Evolutionary conservation across 345 rosid genomes (phyloP), one percentile per base, ranked within the genome.

Genomic region (Aurinia saxatilis): DNA sequence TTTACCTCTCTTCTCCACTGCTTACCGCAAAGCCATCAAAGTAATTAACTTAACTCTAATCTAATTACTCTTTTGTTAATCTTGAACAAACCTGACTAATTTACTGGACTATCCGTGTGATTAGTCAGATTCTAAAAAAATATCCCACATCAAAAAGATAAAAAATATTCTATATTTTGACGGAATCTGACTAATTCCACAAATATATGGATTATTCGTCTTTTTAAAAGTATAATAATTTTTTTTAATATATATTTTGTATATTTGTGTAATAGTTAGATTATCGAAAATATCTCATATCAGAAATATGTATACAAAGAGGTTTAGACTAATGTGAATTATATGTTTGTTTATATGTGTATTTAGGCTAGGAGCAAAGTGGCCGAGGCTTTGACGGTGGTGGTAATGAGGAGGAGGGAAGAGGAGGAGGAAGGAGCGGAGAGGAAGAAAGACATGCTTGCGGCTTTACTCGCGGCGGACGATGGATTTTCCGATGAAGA

Each of bases 361-460:
- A 5, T 58, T 44, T 4, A 93, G 99, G 97, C 99, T 1, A 77
- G 99, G 75, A 83, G 86, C 10, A 95, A 90, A 79, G 99, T 93
- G 74, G 97, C 97, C 7, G 99, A 90, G 79, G 96, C 95, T 6
- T 63, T 95, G 70, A 81, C 75, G 30, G 66, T 88, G 79, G 72
- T 95, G 51, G 99, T 90, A 75, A 77, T 80, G 75, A 70, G 74
- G 39, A 83, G 99, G 67, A 79, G 74, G 49, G 79, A 80, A 60
- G 57, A 73, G 6, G 92, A 81, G 58, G 60, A 44, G 0, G 47
- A 23, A 8, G 65, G 39, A 12, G 88, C 75, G 10, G 77, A 80
- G 57, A 74, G 17, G 35, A 88, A 73, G 68, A 79, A 84, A 5
- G 99, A 90, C 63, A 95, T 95, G 89, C 67, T 95, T 2, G 92